Conservation (phyloP, 75 land plant species). For the Gnetum montanum region DNA sequence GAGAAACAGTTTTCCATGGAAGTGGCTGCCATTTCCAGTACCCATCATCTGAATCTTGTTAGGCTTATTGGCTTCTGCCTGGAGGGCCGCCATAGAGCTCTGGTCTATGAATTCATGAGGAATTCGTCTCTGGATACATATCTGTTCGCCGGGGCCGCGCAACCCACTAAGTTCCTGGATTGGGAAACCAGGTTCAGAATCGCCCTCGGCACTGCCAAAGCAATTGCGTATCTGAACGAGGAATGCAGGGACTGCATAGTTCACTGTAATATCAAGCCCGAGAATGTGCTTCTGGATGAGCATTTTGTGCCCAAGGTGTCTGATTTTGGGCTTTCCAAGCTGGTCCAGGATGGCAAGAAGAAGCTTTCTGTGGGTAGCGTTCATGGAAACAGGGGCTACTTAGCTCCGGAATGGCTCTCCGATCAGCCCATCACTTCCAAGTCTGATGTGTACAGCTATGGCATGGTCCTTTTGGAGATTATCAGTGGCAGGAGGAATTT, state of each 20-base stretch:
- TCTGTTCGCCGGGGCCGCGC: background rate
- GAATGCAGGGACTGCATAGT: conserved; percentile 28
- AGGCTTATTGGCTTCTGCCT: conserved; percentile 19
- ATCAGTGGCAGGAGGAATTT: conserved; percentile 17
- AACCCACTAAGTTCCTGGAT: conserved; percentile 1
- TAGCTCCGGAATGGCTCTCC: conserved; percentile 24
- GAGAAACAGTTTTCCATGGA: conserved; percentile 22
- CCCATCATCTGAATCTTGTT: conserved; percentile 24
- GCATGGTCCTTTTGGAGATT: conserved; percentile 24
- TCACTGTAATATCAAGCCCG: conserved; percentile 37
- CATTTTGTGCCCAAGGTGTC: conserved; percentile 33
- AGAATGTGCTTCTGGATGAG: conserved; percentile 25
- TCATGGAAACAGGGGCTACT: conserved; percentile 16
- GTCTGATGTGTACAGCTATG: conserved; percentile 27
- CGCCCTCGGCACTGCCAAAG: conserved; percentile 28
- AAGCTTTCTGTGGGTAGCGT: conserved; percentile 3
- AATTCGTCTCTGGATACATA: conserved; percentile 14
- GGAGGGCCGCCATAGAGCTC: conserved; percentile 10
- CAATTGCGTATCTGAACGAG: conserved; percentile 29
- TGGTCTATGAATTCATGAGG: conserved; percentile 22
- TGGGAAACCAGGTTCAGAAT: conserved; percentile 26
- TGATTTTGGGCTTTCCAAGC: conserved; percentile 9
- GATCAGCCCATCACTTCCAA: conserved; percentile 13
- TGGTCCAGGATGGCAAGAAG: background rate
- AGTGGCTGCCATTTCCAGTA: conserved; percentile 17